Evolutionary conservation across 2,329 filamentous ascomycete species (phyloP), one percentile per base, ranked within the genome.

Genomic region (Canariomyces notabilis): DNA sequence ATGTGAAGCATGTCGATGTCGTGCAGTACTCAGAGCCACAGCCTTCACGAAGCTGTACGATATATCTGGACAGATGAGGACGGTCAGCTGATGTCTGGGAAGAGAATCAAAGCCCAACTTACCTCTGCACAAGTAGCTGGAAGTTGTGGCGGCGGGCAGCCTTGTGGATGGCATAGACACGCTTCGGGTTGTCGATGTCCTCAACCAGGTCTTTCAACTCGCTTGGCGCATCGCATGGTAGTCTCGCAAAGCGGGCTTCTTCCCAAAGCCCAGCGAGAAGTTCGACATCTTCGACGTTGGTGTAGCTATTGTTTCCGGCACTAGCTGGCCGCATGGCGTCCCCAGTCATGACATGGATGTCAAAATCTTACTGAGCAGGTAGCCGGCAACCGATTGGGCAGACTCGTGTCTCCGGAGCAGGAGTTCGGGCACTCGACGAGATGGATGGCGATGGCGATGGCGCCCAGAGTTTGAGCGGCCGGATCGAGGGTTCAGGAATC

Each of bases 1-100:
- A 89, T 51, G 83, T 89, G 60, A 91, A 85, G 68, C 89, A 95
- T 12, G 87, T 91, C 12, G 87, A 68, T 1, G 82, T 91, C 29
- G 72, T 73, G 66, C 89, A 95, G 42, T 74, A 71, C 43, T 74
- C 69, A 53, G 77, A 79, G 51, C 79, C 80, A 62, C 89, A 95
- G 53, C 89, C 89, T 54, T 86, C 77, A 46, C 89, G 80, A n/a
- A 95, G 78, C 66, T 95, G 89, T 26, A 79, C 72, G 40, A 90
- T 81, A 61, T 87, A 94, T 58, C 87, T 91, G 53, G 49, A 39
- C 40, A 59, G 38, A 32, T 44, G 9, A 18, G 26, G 21, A 15
- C 20, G 21, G 42, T 48, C 36, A 55, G 50, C 37, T 14, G 5
- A 26, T 5, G 22, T 7, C 6, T 5, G 14, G 11, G 16, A 12